Conservation (phyloP, 2,329 filamentous ascomycete genomes). For the Trichoderma atrobrunneum region DNA sequence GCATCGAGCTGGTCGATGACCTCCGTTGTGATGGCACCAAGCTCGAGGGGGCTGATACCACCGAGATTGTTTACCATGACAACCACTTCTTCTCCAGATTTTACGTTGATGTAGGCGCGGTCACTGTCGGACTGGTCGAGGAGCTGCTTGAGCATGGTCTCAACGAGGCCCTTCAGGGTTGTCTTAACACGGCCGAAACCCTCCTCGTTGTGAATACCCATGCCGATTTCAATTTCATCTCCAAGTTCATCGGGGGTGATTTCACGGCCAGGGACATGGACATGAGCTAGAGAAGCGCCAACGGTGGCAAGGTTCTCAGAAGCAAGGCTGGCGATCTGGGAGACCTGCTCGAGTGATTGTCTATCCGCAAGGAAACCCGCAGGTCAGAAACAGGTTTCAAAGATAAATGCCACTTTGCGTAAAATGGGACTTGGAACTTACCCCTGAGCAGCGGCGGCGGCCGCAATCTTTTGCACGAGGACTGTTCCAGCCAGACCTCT, state of each 20-base stretch:
- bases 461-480: slow-evolving; percentile 62
- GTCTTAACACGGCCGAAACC: slow-evolving; percentile 47
- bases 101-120: slow-evolving; percentile 50
- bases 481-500: slow-evolving; percentile 68
- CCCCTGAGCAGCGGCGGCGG: slow-evolving; percentile 50
- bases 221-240: slow-evolving; percentile 57
- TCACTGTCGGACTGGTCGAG: slow-evolving; percentile 54
- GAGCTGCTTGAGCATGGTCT: slow-evolving; percentile 64
- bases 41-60: slow-evolving; percentile 24
- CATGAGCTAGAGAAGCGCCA: slow-evolving; percentile 50
- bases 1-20: slow-evolving; percentile 22
- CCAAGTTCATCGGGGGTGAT: slow-evolving; percentile 35
- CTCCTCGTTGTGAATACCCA: slow-evolving; percentile 26
- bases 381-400: neutral
- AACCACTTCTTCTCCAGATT: slow-evolving; percentile 33
- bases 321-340: slow-evolving; percentile 39
- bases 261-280: slow-evolving; percentile 52
- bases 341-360: slow-evolving; percentile 42
- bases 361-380: neutral
- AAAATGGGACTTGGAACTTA: neutral
- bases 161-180: slow-evolving; percentile 48
- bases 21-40: slow-evolving; percentile 24
- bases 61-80: slow-evolving; percentile 27
- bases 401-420: neutral
- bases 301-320: slow-evolving; percentile 51